Percentiles rank a stretch among this genome's conserved stretches.
Conservation (phyloP, 257 asterid genomes). For the Gardenia jasminoides region DNA sequence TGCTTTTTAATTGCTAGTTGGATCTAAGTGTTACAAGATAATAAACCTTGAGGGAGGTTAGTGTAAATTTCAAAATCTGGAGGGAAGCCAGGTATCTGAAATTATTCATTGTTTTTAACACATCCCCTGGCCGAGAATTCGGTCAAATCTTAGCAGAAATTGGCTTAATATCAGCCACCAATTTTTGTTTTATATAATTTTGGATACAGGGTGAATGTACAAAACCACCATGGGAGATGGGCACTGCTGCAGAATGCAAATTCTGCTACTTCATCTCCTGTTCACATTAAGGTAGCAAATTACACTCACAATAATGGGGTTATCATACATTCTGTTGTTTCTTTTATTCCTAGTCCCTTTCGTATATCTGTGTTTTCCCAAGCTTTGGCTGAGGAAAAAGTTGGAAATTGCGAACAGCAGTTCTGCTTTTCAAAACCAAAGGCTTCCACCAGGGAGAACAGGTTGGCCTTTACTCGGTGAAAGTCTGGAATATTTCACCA, state of each 20-base stretch:
- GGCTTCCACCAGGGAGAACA: conserved; percentile 16
- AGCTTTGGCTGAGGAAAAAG: background rate
- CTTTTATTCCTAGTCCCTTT: background rate
- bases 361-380: background rate
- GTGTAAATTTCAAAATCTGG: too few species aligned
- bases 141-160: too few species aligned
- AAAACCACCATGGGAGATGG: background rate
- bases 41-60: too few species aligned
- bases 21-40: too few species aligned
- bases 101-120: too few species aligned
- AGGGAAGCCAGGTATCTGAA: too few species aligned
- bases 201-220: background rate
- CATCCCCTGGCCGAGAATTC: too few species aligned
- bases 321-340: background rate
- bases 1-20: too few species aligned
- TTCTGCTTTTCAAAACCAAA: background rate
- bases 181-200: too few species aligned
- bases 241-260: background rate
- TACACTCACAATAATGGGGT: background rate
- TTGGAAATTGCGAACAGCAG: background rate
- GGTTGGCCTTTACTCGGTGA: conserved; percentile 26
- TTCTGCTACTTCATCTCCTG: background rate
- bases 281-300: background rate
- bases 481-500: conserved; percentile 10
- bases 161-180: background rate